phyloP scores from a whole-genome alignment of 352 stramenopile genomes.

The Phytophthora cryptogea region DNA sequence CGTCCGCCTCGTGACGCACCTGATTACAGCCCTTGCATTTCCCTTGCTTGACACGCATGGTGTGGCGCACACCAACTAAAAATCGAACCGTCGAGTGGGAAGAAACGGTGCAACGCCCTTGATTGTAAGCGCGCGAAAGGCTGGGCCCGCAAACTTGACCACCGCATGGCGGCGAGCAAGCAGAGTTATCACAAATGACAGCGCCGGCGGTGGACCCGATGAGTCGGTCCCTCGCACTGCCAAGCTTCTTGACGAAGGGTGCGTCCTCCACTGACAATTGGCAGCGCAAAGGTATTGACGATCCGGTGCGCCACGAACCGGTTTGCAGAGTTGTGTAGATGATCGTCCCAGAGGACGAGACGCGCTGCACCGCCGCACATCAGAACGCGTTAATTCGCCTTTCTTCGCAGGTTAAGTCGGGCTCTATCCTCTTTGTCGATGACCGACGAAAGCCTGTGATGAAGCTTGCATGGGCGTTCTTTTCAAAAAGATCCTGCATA shows the following conservation, averaged over 20 bases:
- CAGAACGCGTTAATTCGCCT: neutral
- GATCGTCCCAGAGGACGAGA: no score
- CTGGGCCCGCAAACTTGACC: neutral
- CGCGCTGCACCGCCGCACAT: no score
- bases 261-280: neutral
- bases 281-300: neutral
- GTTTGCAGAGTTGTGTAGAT: neutral
- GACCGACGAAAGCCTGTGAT: no score
- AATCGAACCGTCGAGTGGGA: conserved; percentile 20
- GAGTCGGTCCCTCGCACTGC: neutral
- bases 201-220: neutral
- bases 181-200: neutral
- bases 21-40: conserved; percentile 4
- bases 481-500: no score
- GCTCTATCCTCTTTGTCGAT: no score
- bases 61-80: conserved; percentile 12
- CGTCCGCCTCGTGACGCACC: neutral
- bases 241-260: neutral
- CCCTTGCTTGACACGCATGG: conserved; percentile 16
- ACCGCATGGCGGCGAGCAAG: neutral
- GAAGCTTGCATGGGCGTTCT: no score
- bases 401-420: neutral
- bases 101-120: conserved; percentile 3
- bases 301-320: neutral
- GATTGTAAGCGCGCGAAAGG: conserved; percentile 7